Base-by-base conservation (phyloP, 345 rosid genomes). In the Melaleuca quinquenervia region DNA sequence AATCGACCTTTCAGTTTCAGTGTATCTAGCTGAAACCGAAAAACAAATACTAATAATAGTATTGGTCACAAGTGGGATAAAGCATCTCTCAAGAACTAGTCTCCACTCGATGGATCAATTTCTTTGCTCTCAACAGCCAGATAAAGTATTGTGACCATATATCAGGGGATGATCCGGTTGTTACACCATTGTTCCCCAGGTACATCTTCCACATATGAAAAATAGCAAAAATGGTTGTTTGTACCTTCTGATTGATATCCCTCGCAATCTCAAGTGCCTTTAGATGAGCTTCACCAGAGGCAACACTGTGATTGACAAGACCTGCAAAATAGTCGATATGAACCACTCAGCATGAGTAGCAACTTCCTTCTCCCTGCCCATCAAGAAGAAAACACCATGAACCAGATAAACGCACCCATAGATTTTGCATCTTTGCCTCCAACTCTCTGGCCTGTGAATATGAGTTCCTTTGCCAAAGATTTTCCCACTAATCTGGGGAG, bases 401-500 rank as follows among this genome's bases (percentile, higher is more conserved):
- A 52, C 50, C 27, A 52, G 18, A 50, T 6, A 54, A 21, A 74
- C 90, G 62, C 85, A 96, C 98, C 98, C 62, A 94, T 89, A 3
- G 88, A 88, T 84, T 91, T 82, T 50, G 98, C 99, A 88, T 96
- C 95, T 88, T 83, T 91, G 86, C 95, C 98, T 89, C 90, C 87
- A 82, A 97, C 87, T 93, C 84, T 96, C 87, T 93, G 93, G 53
- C 96, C 98, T 6, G 98, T 95, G 90, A 90, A 94, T 89, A 97
- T 94, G 86, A 97, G 94, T 87, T 97, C 98, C 88, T 96, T 96
- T 44, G 99, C 94, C 27, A 93, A 80, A 44, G 98, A 91, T 85
- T 91, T 94, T 82, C 99, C 99, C 41, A 94, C 94, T 85, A 97
- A 89, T 90, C 98, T 93, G 27, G 98, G 95, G 84, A 95, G 99